Conservation (phyloP, 169 alveolate species). For the Plasmodium knowlesi region DNA sequence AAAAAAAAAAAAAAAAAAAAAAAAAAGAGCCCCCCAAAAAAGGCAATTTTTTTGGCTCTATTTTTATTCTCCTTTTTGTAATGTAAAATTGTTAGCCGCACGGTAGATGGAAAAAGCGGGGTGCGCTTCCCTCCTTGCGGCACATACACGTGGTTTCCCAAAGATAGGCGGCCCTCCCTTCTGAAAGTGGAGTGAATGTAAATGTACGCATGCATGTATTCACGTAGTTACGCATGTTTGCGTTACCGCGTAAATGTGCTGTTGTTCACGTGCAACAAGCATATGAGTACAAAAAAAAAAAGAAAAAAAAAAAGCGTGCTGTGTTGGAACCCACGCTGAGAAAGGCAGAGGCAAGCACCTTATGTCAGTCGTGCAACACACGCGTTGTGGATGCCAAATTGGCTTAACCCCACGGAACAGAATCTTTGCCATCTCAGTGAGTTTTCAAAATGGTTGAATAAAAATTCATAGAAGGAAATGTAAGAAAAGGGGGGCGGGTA, state of each 20-base stretch:
- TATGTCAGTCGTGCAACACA: not conserved
- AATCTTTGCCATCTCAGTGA: not conserved
- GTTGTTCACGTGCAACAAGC: not conserved
- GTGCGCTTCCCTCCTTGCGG: not conserved
- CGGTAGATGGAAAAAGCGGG: not conserved
- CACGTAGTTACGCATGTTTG: not conserved
- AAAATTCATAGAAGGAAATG: not conserved
- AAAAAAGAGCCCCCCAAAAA: no score
- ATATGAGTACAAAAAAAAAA: not conserved
- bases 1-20: not conserved
- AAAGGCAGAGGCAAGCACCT: not conserved
- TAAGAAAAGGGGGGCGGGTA: not conserved
- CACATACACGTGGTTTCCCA: not conserved
- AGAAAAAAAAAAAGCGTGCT: not conserved
- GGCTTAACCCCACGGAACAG: not conserved
- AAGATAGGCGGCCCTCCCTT: not conserved
- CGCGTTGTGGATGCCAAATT: not conserved
- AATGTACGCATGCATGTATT: not conserved
- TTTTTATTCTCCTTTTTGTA: not conserved
- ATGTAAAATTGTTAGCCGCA: not conserved
- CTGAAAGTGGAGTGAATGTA: not conserved
- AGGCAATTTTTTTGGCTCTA: not conserved
- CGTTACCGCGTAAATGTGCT: not conserved
- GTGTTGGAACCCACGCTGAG: not conserved
- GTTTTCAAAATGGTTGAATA: not conserved